phyloP scores from a whole-genome alignment of 768 basidiomycete species.

The Lentinula boryana region DNA sequence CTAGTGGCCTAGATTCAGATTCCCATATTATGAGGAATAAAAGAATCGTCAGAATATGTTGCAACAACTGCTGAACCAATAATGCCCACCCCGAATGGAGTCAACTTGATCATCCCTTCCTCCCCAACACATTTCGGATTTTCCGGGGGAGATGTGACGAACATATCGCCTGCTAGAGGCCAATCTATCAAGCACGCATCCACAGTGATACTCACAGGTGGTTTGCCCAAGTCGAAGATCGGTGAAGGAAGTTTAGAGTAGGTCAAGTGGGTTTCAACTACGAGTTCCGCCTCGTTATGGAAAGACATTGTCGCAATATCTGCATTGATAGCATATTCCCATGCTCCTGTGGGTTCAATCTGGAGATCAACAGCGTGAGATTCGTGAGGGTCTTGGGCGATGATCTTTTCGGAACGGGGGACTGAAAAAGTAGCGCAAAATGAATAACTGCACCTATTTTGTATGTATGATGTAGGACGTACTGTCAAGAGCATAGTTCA shows the following conservation, averaged over 20 bases:
- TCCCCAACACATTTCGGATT: constrained; percentile 36
- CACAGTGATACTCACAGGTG: constrained; percentile 40
- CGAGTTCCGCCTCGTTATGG: constrained; percentile 20
- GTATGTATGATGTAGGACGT: constrained; percentile 7
- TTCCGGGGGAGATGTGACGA: constrained; percentile 41
- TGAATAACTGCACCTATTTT: background rate
- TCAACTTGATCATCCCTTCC: constrained; percentile 34
- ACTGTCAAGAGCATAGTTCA: constrained; percentile 54
- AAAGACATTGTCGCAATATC: constrained; percentile 40
- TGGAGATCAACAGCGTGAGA: constrained; percentile 42
- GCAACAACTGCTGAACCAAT: background rate
- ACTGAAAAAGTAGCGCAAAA: constrained; percentile 10
- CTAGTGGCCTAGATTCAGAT: constrained; percentile 24
- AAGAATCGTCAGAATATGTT: background rate
- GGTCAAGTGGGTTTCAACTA: too few relatives aligned
- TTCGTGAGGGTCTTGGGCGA: constrained; percentile 35
- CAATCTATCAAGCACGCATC: constrained; percentile 45
- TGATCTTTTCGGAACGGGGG: constrained; percentile 26
- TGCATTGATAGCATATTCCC: constrained; percentile 54
- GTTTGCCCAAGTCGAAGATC: constrained; percentile 42
- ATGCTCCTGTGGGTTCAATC: constrained; percentile 39
- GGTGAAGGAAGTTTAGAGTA: constrained; percentile 32
- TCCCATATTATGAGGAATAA: background rate
- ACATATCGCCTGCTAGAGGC: constrained; percentile 40
- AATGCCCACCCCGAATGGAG: constrained; percentile 42